Evolutionary conservation across 345 rosid species (phyloP).

Genomic region (Cardamine occulta): DNA sequence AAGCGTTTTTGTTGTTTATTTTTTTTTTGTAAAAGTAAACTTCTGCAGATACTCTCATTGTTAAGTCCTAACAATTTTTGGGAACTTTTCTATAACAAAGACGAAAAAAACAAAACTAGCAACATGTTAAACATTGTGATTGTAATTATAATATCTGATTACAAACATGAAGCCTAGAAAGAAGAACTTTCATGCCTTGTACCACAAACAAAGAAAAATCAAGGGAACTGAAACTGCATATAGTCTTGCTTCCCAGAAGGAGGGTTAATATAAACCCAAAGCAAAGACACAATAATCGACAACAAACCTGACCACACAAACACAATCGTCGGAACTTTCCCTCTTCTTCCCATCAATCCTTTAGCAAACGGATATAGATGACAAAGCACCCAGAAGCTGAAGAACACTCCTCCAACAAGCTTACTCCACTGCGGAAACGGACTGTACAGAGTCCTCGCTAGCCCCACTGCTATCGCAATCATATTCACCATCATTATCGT

Average conservation of each 20-base stretch:
- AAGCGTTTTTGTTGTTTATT: not conserved
- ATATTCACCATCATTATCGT: slow-evolving; percentile 70
- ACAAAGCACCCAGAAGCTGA: slow-evolving; percentile 78
- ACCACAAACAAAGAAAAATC: slow-evolving; percentile 13
- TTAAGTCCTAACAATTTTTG: not conserved
- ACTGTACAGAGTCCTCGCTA: slow-evolving; percentile 67
- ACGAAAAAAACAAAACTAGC: too few relatives aligned
- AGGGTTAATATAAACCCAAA: slow-evolving; percentile 75
- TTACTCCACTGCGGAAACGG: slow-evolving; percentile 78
- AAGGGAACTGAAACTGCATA: slow-evolving; percentile 44
- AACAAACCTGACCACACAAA: slow-evolving; percentile 80
- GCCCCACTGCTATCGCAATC: slow-evolving; percentile 65
- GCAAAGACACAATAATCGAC: slow-evolving; percentile 65
- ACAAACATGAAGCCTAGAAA: slow-evolving; percentile 41
- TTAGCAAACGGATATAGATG: slow-evolving; percentile 82
- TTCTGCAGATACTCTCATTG: not conserved
- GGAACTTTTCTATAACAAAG: not conserved
- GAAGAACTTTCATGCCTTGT: slow-evolving; percentile 35
- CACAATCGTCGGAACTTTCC: slow-evolving; percentile 75
- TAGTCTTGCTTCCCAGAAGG: slow-evolving; percentile 49
- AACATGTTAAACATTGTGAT: not conserved
- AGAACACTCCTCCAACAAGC: slow-evolving; percentile 81
- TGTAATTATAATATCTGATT: slow-evolving; percentile 29
- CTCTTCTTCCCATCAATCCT: slow-evolving; percentile 86
- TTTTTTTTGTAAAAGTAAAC: not conserved